Conservation (phyloP, 106 monocot genomes). For the Dendrobium officinale region DNA sequence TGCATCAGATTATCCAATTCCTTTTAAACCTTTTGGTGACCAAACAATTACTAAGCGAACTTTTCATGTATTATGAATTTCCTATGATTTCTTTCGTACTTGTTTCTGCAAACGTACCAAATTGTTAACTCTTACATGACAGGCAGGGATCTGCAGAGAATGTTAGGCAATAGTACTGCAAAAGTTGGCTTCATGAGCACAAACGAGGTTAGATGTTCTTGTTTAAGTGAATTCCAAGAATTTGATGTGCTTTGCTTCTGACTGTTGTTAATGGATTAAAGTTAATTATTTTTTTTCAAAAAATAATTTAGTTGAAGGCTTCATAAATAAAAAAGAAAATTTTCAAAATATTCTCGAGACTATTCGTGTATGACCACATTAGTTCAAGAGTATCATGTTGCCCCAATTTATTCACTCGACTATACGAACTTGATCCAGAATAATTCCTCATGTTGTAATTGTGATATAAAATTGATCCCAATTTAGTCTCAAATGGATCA, state of each 20-base stretch:
- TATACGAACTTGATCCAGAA: no score
- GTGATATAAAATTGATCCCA: no score
- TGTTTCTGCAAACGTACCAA: neutral
- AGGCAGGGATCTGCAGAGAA: constrained; percentile 97
- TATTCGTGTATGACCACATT: no score
- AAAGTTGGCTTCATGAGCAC: constrained; percentile 69
- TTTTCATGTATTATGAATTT: neutral
- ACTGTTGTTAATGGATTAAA: neutral
- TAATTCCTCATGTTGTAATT: no score
- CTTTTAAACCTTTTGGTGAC: neutral
- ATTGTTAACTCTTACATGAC: constrained; percentile 40
- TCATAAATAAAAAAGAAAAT: no score
- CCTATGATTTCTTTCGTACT: neutral
- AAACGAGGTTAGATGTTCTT: constrained; percentile 44
- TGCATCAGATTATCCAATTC: neutral
- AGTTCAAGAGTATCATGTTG: no score
- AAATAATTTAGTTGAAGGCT: neutral
- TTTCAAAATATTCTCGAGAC: no score
- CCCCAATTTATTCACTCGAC: no score
- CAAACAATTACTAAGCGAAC: neutral
- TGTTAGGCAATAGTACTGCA: constrained; percentile 61
- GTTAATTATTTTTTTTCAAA: neutral
- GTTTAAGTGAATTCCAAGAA: neutral
- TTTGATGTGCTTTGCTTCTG: neutral
- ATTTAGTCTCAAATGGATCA: no score